Base-by-base conservation (phyloP, 2,329 filamentous ascomycete genomes). In the Rhytidhysteron rufulum region DNA sequence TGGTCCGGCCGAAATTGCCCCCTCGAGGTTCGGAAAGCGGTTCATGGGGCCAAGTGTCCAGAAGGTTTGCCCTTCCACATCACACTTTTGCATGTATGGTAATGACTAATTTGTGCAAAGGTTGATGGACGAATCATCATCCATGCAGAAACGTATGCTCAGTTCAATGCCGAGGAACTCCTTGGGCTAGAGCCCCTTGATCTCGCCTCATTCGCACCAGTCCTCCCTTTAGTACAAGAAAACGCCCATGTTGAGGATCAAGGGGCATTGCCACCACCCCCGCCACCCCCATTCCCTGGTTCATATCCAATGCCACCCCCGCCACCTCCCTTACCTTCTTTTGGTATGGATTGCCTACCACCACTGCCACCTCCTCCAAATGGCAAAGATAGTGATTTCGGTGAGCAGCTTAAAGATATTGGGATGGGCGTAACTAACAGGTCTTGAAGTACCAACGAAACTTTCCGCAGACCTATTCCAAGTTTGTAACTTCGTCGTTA, bases 401-500 rank as follows among this genome's bases (percentile, higher is more conserved):
- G n/a, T n/a, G n/a, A n/a, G n/a, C n/a, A n/a, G n/a, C n/a, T n/a
- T n/a, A n/a, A n/a, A n/a, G n/a, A n/a, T n/a, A n/a, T n/a, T 29
- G n/a, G 9, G 25, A 29, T 29, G 9, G 25, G n/a, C 9, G 9
- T n/a, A n/a, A 29, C 25, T 29, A 13, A 33, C 16, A 17, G 11
- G 18, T 13, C n/a, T n/a, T n/a, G n/a, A n/a, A n/a, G n/a, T n/a
- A n/a, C n/a, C n/a, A n/a, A n/a, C n/a, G n/a, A n/a, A n/a, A 11
- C 53, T 54, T 11, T 30, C 48, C 0, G 54, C 54, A 2, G 43
- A 51, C 2, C 39, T 45, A 6, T 45, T 44, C 18, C 40, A 37
- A 18, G 38, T 64, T 6, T 65, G 60, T 32, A 47, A 45, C n/a
- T 51, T 58, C 7, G 45, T 48, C 24, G 33, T 62, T 7, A 50